Conservation (phyloP, 305 asterid genomes). For the Fraxinus xanthoxyloides region DNA sequence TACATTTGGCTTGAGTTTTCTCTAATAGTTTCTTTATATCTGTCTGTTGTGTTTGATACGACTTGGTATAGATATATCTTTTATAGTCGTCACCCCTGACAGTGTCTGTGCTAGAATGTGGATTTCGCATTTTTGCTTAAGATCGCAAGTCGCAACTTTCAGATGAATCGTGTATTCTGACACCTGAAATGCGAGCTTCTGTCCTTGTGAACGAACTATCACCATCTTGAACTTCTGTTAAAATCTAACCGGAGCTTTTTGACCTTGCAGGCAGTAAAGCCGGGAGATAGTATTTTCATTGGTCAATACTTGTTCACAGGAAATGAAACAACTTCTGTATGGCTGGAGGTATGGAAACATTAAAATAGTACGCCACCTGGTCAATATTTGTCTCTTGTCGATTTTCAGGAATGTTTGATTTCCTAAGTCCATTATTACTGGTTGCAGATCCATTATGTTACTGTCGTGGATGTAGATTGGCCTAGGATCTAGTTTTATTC, state of each 20-base stretch:
- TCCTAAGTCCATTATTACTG: slow-evolving; percentile 11
- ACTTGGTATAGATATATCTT: neutral
- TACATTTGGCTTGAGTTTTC: neutral
- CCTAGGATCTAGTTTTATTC: neutral
- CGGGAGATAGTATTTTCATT: slow-evolving; percentile 78
- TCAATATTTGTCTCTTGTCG: neutral
- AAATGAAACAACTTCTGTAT: slow-evolving; percentile 79
- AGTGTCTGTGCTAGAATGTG: neutral
- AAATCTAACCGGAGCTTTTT: slow-evolving; percentile 6
- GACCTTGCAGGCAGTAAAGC: slow-evolving; percentile 62
- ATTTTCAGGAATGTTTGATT: neutral
- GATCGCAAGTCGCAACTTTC: neutral
- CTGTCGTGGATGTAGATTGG: neutral
- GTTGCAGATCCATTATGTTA: slow-evolving; percentile 7
- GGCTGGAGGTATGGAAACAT: slow-evolving; percentile 65
- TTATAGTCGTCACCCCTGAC: neutral
- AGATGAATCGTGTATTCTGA: neutral
- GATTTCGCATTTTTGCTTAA: neutral
- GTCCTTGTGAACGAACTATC: neutral
- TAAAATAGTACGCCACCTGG: neutral
- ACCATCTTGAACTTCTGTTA: neutral
- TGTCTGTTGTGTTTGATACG: neutral
- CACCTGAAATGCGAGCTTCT: neutral
- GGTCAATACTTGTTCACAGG: slow-evolving; percentile 93
- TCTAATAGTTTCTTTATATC: neutral